A percentile compares a stretch with the other conserved stretches of the same genome.
phyloP scores from a whole-genome alignment of 345 rosid genomes.

The Laguncularia racemosa region DNA sequence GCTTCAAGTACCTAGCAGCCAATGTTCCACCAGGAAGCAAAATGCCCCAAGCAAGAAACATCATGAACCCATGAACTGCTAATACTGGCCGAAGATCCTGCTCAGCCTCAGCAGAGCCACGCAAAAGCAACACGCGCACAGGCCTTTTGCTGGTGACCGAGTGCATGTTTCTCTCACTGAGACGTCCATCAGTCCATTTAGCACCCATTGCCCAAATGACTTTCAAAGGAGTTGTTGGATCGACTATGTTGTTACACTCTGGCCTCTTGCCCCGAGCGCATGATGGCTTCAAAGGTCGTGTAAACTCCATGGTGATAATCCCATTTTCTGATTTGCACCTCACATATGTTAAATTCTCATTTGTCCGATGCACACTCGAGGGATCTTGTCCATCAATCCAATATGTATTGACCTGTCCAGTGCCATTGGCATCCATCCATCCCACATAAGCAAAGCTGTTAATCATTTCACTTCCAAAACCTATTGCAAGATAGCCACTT shows the following conservation, averaged over 20 bases:
- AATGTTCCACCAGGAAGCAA: constrained; percentile 85
- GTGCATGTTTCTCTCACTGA: constrained; percentile 92
- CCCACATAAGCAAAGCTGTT: constrained; percentile 87
- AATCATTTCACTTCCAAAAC: constrained; percentile 74
- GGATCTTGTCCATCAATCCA: constrained; percentile 89
- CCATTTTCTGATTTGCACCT: constrained; percentile 91
- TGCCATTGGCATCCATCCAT: constrained; percentile 69
- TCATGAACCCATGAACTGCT: constrained; percentile 98
- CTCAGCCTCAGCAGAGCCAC: constrained; percentile 90
- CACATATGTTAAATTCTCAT: constrained; percentile 71
- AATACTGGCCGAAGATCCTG: constrained; percentile 86
- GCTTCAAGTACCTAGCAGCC: constrained; percentile 85
- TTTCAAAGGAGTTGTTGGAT: constrained; percentile 86
- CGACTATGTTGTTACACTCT: constrained; percentile 76
- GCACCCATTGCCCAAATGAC: constrained; percentile 97
- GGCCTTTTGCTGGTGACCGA: constrained; percentile 85
- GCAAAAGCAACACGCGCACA: constrained; percentile 59
- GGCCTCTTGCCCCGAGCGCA: constrained; percentile 44
- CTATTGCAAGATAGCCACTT: constrained; percentile 88
- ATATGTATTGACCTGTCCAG: constrained; percentile 69
- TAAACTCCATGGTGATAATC: constrained; percentile 86
- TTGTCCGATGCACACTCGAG: constrained; percentile 56
- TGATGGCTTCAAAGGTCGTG: constrained; percentile 58
- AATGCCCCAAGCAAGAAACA: constrained; percentile 99
- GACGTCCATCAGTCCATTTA: constrained; percentile 62